These are phyloP conservation scores for Rhizophora mangle DNA, from an alignment of 345 rosid species.

Conservation along the genomic window DNA sequence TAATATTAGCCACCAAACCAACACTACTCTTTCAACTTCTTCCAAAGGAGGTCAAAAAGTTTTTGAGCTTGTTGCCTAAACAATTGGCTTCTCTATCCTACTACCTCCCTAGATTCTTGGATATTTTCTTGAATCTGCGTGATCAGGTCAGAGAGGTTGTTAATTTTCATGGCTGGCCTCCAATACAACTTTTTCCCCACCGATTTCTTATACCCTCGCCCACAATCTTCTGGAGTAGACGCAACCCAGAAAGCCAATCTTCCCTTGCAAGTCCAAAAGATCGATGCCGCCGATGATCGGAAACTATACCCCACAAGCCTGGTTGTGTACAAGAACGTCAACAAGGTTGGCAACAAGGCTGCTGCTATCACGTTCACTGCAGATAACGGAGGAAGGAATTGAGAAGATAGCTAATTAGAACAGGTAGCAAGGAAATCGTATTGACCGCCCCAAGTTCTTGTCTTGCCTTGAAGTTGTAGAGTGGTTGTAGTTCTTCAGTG, in stretches of 20 bases:
- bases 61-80: too few relatives aligned
- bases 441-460: not conserved
- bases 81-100: too few relatives aligned
- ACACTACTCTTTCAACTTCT: too few relatives aligned
- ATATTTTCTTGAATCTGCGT: not conserved
- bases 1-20: too few relatives aligned
- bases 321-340: not conserved
- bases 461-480: not conserved
- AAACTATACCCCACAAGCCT: constrained; percentile 5
- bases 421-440: not conserved
- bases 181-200: constrained; percentile 55
- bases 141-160: not conserved
- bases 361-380: not conserved
- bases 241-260: constrained; percentile 3
- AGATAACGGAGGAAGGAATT: not conserved
- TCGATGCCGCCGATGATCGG: not conserved
- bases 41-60: too few relatives aligned
- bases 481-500: not conserved
- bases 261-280: constrained; percentile 11
- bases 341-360: not conserved
- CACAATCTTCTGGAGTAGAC: constrained; percentile 13
- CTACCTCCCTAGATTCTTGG: not conserved
- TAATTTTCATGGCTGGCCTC: constrained; percentile 40
- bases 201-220: constrained; percentile 51
- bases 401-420: not conserved